Evolutionary conservation across 805 yeast genomes (phyloP).

Genomic region (Yamadazyma sp.): DNA sequence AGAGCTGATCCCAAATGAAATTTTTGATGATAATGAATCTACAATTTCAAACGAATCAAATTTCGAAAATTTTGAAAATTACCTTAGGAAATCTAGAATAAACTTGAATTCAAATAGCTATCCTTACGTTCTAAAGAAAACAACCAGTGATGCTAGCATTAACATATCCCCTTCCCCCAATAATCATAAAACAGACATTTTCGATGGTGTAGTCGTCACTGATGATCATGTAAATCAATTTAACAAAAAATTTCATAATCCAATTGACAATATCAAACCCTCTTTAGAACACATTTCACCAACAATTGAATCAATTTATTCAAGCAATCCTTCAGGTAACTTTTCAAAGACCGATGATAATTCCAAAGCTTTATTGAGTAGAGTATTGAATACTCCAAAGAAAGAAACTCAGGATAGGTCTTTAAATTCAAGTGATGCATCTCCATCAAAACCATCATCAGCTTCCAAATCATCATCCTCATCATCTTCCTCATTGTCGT

Average conservation of each 20-base stretch:
- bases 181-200: conserved; percentile 2
- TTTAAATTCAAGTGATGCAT: not conserved
- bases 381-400: conserved; percentile 2
- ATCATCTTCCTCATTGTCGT: not conserved
- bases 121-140: conserved; percentile 19
- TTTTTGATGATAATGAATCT: conserved; percentile 12
- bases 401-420: too few species aligned
- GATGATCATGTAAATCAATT: conserved; percentile 2
- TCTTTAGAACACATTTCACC: conserved; percentile 20
- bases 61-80: conserved; percentile 23
- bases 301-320: conserved; percentile 32
- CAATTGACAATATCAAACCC: conserved; percentile 25
- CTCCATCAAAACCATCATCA: conserved; percentile 1
- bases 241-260: conserved; percentile 32
- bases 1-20: too few species aligned
- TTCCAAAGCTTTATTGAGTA: not conserved
- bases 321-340: conserved; percentile 1
- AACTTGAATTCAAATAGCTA: conserved; percentile 19
- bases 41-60: conserved; percentile 9
- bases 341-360: not conserved
- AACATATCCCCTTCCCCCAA: conserved; percentile 1
- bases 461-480: conserved; percentile 5
- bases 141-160: conserved; percentile 15
- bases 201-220: conserved; percentile 4
- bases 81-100: conserved; percentile 30